phyloP scores from a whole-genome alignment of 1,284 basidiomycete genomes.

The Cutaneotrichosporon spelunceum region DNA sequence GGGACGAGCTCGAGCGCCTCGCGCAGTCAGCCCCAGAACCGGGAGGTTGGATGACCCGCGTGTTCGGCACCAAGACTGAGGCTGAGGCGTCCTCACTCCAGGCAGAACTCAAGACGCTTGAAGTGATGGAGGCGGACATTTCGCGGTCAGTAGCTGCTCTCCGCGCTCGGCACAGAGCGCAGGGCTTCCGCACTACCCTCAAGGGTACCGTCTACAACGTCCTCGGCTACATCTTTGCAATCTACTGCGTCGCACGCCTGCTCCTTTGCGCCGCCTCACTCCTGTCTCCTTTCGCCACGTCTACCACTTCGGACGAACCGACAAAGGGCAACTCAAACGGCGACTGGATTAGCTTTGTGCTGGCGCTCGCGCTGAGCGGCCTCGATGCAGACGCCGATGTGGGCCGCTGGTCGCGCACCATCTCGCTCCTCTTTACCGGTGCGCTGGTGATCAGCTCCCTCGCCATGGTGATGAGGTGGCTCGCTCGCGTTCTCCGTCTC shows the following conservation, averaged over 20 bases:
- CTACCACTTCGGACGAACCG: slow-evolving; percentile 23
- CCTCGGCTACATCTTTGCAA: slow-evolving; percentile 46
- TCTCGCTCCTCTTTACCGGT: slow-evolving; percentile 49
- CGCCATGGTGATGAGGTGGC: slow-evolving; percentile 48
- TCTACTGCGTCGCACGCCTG: slow-evolving; percentile 49
- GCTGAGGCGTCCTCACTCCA: slow-evolving; percentile 28
- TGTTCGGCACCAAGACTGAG: slow-evolving; percentile 42
- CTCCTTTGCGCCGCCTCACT: slow-evolving; percentile 48
- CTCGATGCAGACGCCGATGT: slow-evolving; percentile 46
- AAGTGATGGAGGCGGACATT: slow-evolving; percentile 46
- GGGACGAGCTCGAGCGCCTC: slow-evolving; percentile 37
- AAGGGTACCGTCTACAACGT: slow-evolving; percentile 43
- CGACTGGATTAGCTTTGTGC: slow-evolving; percentile 52
- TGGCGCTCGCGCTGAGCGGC: slow-evolving; percentile 44
- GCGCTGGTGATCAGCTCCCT: slow-evolving; percentile 46
- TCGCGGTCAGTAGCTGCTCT: slow-evolving; percentile 39
- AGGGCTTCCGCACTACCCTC: slow-evolving; percentile 46
- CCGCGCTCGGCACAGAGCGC: slow-evolving; percentile 41
- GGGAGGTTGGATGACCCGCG: slow-evolving; percentile 39
- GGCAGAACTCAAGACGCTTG: slow-evolving; percentile 44
- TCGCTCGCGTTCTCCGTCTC: slow-evolving; percentile 45
- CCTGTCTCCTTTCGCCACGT: slow-evolving; percentile 37
- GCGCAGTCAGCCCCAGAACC: slow-evolving; percentile 13
- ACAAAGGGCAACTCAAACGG: slow-evolving; percentile 47
- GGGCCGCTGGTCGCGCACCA: slow-evolving; percentile 42